Percentiles rank a stretch among this genome's conserved stretches.
These are phyloP conservation scores for Phytophthora rubi DNA, from an alignment of 352 stramenopile genomes.

Conservation along the genomic window DNA sequence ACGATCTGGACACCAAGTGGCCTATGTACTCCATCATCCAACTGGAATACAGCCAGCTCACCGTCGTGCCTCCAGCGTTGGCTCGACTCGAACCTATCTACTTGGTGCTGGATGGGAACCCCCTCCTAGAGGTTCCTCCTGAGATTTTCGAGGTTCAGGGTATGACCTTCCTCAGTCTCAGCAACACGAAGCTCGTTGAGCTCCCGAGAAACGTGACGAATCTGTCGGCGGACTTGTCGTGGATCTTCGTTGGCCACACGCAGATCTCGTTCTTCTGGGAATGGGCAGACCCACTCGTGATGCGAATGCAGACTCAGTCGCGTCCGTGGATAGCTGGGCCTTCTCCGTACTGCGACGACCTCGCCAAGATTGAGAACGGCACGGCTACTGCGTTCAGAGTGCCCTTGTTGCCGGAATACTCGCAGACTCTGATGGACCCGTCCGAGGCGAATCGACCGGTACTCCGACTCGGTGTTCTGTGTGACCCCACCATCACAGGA, in stretches of 20 bases:
- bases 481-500: not conserved
- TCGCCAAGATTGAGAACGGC: constrained; percentile 22
- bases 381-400: constrained; percentile 7
- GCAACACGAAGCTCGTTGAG: constrained; percentile 17
- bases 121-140: constrained; percentile 23
- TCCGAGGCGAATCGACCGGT: constrained; percentile 11
- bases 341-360: constrained; percentile 21
- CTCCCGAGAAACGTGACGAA: constrained; percentile 24
- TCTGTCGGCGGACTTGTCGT: constrained; percentile 2
- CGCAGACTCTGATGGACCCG: constrained; percentile 19
- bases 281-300: constrained; percentile 28
- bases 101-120: constrained; percentile 33
- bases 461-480: constrained; percentile 3
- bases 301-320: constrained; percentile 6
- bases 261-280: constrained; percentile 21
- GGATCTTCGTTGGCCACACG: constrained; percentile 8
- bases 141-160: constrained; percentile 23
- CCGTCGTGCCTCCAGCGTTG: constrained; percentile 16
- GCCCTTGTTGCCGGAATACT: constrained; percentile 13
- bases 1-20: constrained; percentile 30
- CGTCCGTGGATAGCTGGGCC: constrained; percentile 7
- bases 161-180: constrained; percentile 18
- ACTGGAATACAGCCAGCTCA: constrained; percentile 29
- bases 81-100: constrained; percentile 23
- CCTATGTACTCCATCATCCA: constrained; percentile 13